phyloP scores from a whole-genome alignment of 2,329 filamentous ascomycete species.

The Neonectria magnoliae region DNA sequence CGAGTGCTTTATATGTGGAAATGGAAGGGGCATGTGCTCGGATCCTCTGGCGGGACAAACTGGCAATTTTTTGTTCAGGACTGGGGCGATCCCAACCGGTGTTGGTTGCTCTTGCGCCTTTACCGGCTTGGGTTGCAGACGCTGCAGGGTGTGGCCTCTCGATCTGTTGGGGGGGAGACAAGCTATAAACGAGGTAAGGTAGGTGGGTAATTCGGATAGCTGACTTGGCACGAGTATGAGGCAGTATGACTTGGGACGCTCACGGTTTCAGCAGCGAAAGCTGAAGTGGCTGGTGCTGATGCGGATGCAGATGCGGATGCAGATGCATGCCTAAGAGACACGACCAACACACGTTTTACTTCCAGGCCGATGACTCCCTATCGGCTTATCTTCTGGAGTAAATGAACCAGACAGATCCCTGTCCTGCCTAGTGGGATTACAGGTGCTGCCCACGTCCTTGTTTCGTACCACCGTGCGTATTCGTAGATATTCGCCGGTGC shows the following conservation, averaged over 20 bases:
- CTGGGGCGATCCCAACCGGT: not conserved
- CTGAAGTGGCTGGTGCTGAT: no score
- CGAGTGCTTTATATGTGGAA: not conserved
- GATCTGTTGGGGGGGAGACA: not conserved
- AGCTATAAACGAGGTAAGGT: not conserved
- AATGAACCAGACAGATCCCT: not conserved
- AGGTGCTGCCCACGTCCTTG: not conserved
- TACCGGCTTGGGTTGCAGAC: not conserved
- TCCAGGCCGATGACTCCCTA: not conserved
- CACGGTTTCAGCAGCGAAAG: no score
- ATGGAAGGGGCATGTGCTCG: not conserved
- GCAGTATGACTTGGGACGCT: not conserved
- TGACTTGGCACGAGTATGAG: not conserved
- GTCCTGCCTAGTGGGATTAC: not conserved
- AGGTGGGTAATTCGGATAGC: not conserved
- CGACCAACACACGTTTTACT: not conserved
- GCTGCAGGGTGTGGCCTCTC: not conserved
- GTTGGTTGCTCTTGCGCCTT: not conserved
- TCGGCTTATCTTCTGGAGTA: not conserved
- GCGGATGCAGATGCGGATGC: no score
- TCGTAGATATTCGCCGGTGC: not conserved
- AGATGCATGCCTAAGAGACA: not conserved
- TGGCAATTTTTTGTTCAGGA: not conserved
- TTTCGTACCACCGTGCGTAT: not conserved
- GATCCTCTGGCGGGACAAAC: not conserved